A percentile compares a stretch with the other conserved stretches of the same genome.
Conservation (phyloP, 2,329 filamentous ascomycete genomes). For the Lecanicillium sp. region DNA sequence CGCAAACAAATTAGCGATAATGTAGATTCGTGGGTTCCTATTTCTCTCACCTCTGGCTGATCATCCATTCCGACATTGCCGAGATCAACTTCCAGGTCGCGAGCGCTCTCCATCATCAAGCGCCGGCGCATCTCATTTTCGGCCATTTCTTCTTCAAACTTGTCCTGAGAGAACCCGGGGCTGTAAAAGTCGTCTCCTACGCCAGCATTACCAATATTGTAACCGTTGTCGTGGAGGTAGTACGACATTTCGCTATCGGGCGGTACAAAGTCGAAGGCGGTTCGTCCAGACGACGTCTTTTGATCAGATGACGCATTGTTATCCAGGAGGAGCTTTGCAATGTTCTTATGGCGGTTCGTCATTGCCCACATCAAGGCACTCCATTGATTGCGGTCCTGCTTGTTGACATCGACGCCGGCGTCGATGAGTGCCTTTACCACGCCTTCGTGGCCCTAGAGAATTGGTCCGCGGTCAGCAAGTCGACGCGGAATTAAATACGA, state of each 20-base stretch:
- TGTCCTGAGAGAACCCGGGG: constrained; percentile 82
- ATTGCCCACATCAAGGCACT: constrained; percentile 99
- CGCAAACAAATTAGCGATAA: constrained; percentile 16
- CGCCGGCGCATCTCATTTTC: constrained; percentile 91
- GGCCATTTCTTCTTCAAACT: constrained; percentile 94
- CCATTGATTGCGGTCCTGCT: constrained; percentile 94
- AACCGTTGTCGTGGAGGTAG: constrained; percentile 90
- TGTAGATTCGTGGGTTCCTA: constrained; percentile 1
- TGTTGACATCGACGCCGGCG: constrained; percentile 81
- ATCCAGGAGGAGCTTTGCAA: constrained; percentile 86
- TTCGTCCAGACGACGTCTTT: constrained; percentile 88
- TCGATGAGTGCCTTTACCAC: constrained; percentile 79
- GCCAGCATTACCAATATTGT: constrained; percentile 74
- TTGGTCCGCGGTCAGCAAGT: constrained; percentile 12
- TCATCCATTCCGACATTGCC: constrained; percentile 95
- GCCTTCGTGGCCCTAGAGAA: constrained; percentile 68
- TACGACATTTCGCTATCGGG: constrained; percentile 95
- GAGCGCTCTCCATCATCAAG: constrained; percentile 99
- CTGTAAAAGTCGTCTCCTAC: constrained; percentile 89
- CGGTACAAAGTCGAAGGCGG: constrained; percentile 90
- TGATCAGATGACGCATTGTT: constrained; percentile 93
- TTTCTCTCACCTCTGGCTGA: constrained; percentile 67
- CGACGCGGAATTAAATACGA: background rate
- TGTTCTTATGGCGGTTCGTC: constrained; percentile 95
- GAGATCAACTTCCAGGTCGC: constrained; percentile 92